Conservation (phyloP, 2,329 filamentous ascomycete genomes). For the Neonectria magnoliae region DNA sequence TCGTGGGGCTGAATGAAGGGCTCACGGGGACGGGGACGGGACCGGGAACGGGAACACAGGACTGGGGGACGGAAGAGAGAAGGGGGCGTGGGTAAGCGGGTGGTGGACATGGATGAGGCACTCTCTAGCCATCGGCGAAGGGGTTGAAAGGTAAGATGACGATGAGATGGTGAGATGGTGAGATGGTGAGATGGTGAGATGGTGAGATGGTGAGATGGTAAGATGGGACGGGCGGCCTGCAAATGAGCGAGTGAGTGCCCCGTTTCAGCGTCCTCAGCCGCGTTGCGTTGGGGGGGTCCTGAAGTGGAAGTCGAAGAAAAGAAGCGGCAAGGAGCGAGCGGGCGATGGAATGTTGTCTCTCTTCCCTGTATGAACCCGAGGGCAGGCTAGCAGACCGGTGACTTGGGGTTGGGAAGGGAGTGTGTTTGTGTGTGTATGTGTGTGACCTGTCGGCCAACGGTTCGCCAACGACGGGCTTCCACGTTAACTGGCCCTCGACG, state of each 20-base stretch:
- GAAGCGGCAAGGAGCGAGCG: too few relatives aligned
- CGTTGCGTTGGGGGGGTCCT: constrained; percentile 11
- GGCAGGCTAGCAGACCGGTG: not conserved
- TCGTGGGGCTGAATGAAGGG: not conserved
- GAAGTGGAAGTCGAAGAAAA: constrained; percentile 10
- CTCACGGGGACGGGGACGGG: not conserved
- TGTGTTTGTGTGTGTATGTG: not conserved
- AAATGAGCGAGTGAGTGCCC: constrained; percentile 13
- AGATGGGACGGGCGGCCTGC: not conserved
- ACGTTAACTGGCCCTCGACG: not conserved
- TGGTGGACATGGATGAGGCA: not conserved
- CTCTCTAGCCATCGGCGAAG: not conserved
- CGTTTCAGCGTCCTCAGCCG: constrained; percentile 18
- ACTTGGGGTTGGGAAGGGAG: not conserved
- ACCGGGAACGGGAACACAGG: not conserved
- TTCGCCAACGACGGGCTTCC: not conserved
- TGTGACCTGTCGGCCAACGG: not conserved
- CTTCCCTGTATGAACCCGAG: not conserved
- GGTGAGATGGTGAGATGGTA: not conserved
- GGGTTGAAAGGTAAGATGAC: constrained; percentile 2
- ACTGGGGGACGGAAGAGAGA: not conserved
- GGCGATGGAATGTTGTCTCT: not conserved
- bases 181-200: not conserved
- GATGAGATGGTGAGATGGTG: constrained; percentile 1
- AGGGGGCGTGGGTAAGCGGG: too few relatives aligned